Evolutionary conservation across 2,329 filamentous ascomycete species (phyloP).

Genomic region (Hypoxylon sp.): DNA sequence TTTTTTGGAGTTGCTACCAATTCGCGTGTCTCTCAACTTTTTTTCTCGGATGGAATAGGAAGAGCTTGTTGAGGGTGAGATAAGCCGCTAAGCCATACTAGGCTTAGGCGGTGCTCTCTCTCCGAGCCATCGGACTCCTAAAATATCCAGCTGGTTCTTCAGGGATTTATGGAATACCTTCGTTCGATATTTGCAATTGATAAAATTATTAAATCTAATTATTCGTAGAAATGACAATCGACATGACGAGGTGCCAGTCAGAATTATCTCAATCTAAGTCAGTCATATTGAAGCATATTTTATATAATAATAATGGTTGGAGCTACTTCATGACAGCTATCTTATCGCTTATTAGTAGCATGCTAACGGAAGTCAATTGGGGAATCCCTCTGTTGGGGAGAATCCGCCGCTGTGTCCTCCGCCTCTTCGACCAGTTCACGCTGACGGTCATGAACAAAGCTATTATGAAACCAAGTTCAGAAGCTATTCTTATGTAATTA

Average conservation of each 20-base stretch:
- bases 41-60: constrained; percentile 44
- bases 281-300: too few relatives aligned
- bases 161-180: too few relatives aligned
- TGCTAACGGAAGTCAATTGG: constrained; percentile 34
- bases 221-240: neutral
- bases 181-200: too few relatives aligned
- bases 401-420: constrained; percentile 28
- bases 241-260: neutral
- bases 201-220: neutral
- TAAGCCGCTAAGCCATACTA: constrained; percentile 28
- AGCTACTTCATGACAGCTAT: too few relatives aligned
- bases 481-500: too few relatives aligned
- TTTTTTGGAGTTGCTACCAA: constrained; percentile 42
- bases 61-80: constrained; percentile 44
- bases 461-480: neutral
- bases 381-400: constrained; percentile 45
- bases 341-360: too few relatives aligned
- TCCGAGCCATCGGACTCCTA: constrained; percentile 29
- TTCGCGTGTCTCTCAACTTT: constrained; percentile 44
- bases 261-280: neutral
- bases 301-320: too few relatives aligned
- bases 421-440: neutral
- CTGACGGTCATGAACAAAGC: neutral
- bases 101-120: constrained; percentile 28
- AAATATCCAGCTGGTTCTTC: constrained; percentile 14